Percentiles rank a stretch among this genome's conserved stretches.
Evolutionary conservation across 2,329 filamentous ascomycete genomes (phyloP).

Genomic region (Ophiostoma montium): DNA sequence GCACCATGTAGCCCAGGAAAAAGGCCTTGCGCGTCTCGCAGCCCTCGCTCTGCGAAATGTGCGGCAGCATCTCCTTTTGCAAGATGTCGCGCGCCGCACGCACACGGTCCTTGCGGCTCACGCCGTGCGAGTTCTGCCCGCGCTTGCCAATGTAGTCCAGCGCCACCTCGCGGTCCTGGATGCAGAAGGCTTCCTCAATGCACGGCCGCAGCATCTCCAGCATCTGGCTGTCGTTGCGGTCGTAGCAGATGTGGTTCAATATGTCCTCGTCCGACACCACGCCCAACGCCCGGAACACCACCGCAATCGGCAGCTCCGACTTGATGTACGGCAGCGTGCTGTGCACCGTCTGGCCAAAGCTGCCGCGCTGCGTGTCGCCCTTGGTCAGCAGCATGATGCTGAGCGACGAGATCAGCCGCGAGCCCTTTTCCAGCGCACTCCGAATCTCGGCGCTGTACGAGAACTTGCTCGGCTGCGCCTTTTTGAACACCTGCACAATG

Average conservation of each 20-base stretch:
- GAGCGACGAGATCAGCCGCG: conserved; percentile 82
- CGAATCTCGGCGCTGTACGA: conserved; percentile 92
- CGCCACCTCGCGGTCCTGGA: conserved; percentile 88
- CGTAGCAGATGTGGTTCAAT: conserved; percentile 93
- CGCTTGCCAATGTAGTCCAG: conserved; percentile 92
- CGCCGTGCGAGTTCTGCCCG: conserved; percentile 55
- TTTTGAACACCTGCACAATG: conserved; percentile 98
- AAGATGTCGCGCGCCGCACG: conserved; percentile 87
- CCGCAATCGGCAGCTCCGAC: conserved; percentile 79
- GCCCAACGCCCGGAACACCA: conserved; percentile 89
- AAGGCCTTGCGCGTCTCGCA: conserved; percentile 95
- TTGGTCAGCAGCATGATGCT: conserved; percentile 83
- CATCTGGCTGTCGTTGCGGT: conserved; percentile 91
- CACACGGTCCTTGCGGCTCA: conserved; percentile 75
- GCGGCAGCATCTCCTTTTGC: conserved; percentile 90
- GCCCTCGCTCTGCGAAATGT: conserved; percentile 90
- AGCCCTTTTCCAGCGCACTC: conserved; percentile 92
- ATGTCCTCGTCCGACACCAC: conserved; percentile 98
- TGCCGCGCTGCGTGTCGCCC: conserved; percentile 63
- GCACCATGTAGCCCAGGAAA: conserved; percentile 98
- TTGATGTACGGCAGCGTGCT: conserved; percentile 90
- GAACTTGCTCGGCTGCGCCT: conserved; percentile 80
- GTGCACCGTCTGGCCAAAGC: conserved; percentile 77
- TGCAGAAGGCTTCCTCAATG: conserved; percentile 91
- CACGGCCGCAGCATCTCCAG: conserved; percentile 94